Conservation (phyloP, 1,284 basidiomycete genomes). For the Ustilago sp. region DNA sequence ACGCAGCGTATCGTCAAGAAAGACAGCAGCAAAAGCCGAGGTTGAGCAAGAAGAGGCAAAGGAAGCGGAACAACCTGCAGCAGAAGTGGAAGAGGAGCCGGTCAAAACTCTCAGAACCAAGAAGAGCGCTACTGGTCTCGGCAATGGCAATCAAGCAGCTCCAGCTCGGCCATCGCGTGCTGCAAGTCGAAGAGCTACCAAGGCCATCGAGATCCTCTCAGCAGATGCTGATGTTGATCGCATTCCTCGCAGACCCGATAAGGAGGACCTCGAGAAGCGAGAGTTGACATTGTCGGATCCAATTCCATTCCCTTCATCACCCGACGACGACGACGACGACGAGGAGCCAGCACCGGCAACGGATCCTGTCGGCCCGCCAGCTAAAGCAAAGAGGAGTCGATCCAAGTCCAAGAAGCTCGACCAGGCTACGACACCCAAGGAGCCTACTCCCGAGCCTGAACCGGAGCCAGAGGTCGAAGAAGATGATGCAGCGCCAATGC, state of each 20-base stretch:
- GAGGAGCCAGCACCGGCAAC: conserved; percentile 17
- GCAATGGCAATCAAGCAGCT: conserved; percentile 21
- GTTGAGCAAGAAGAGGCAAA: conserved; percentile 15
- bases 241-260: conserved; percentile 33
- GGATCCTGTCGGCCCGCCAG: conserved; percentile 12
- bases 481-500: conserved; percentile 12
- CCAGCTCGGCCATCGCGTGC: conserved; percentile 29
- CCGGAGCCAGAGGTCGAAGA: conserved; percentile 5
- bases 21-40: conserved; percentile 12
- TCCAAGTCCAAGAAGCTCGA: conserved; percentile 44
- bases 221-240: conserved; percentile 39
- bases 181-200: conserved; percentile 45
- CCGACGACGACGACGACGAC: conserved; percentile 13
- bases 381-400: conserved; percentile 36
- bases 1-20: conserved; percentile 32
- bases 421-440: conserved; percentile 12
- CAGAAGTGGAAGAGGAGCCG: conserved; percentile 13
- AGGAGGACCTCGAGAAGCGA: conserved; percentile 32
- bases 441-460: conserved; percentile 11
- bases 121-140: conserved; percentile 33
- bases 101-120: conserved; percentile 27
- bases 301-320: conserved; percentile 24
- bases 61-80: not conserved
- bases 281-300: conserved; percentile 37
- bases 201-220: conserved; percentile 33